Base-by-base conservation (phyloP, 2,329 filamentous ascomycete genomes). In the Ophiocordyceps sinensis region DNA sequence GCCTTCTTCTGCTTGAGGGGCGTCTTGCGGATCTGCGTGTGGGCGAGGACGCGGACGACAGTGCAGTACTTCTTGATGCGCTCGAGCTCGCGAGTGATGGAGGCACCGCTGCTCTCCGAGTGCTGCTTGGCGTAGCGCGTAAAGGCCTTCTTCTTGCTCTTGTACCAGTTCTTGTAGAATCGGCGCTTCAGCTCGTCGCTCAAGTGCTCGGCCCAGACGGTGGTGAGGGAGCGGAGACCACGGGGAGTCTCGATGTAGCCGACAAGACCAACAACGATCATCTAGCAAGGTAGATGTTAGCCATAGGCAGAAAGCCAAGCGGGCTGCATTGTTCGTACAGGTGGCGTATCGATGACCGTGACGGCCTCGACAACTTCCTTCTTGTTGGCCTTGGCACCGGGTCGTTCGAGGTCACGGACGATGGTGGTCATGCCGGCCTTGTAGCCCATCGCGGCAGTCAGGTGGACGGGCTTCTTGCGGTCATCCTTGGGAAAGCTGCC, bases 91-190 rank as follows among this genome's bases (percentile, higher is more conserved):
- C 85, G 85, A 69, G 84, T 87, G 75, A 96, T 83, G 62, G 85
- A 87, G 57, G 85, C 73, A 61, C 86, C 88, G 71, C 70, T 84
- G 75, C 72, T 82, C 77, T 96, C 89, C 52, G 89, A 87, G 82
- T 96, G 86, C 82, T 94, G 89, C 86, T 96, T 98, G 77, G 91
- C 86, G 75, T 98, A 98, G 79, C 94, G 95, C 79, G 91, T 98
- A 78, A 98, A 98, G 50, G 91, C 91, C 89, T 98, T 98, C 86
- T 95, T 96, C 88, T 98, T 98, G 79, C 81, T 87, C 84, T 94
- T 94, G 85, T 98, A 98, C 91, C 91, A 98, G 84, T 98, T 98
- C 87, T 96, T 96, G 85, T 98, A 98, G 86, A 98, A 98, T 66
- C 91, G 85, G 63, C 91, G 85, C 83, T 94, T 94, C 70, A 98